These are phyloP conservation scores for Rubia tinctorum DNA, from an alignment of 305 asterid species.

Conservation along the genomic window DNA sequence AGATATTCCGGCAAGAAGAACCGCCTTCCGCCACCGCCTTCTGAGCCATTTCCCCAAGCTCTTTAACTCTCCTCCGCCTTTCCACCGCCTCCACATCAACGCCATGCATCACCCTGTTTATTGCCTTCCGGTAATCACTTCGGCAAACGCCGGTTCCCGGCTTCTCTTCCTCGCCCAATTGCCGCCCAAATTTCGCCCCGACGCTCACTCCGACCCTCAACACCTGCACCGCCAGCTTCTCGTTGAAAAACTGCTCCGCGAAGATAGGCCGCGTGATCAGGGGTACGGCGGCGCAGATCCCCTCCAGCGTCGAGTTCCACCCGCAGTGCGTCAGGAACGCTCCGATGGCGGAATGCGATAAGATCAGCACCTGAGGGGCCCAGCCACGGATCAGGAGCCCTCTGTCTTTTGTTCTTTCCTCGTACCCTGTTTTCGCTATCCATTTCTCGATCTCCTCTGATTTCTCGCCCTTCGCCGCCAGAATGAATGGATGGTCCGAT, in stretches of 20 bases:
- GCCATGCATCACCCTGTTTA: constrained; percentile 35
- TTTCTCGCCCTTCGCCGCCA: constrained; percentile 17
- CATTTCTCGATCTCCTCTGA: constrained; percentile 22
- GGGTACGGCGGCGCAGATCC: constrained; percentile 53
- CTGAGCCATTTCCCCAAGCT: constrained; percentile 36
- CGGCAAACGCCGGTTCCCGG: constrained; percentile 25
- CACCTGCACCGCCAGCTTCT: constrained; percentile 42
- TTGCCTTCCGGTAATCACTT: constrained; percentile 20
- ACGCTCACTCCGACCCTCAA: constrained; percentile 16
- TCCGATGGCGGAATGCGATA: constrained; percentile 41
- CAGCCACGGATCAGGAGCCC: constrained; percentile 51
- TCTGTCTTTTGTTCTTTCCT: constrained; percentile 34
- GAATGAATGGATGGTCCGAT: constrained; percentile 23
- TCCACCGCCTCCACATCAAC: constrained; percentile 33
- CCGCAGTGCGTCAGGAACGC: constrained; percentile 64
- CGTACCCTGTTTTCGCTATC: constrained; percentile 18
- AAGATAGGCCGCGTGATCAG: constrained; percentile 60
- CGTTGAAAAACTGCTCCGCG: constrained; percentile 58
- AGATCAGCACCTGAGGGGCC: constrained; percentile 56
- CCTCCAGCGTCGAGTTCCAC: constrained; percentile 58
- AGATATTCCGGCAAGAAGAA: constrained; percentile 32
- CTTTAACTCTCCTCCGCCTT: constrained; percentile 34
- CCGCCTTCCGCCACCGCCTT: constrained; percentile 39
- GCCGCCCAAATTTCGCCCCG: constrained; percentile 6
- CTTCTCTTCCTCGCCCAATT: constrained; percentile 32